phyloP scores from a whole-genome alignment of 495 filamentous ascomycete genomes.

The Cenococcum geophilum region DNA sequence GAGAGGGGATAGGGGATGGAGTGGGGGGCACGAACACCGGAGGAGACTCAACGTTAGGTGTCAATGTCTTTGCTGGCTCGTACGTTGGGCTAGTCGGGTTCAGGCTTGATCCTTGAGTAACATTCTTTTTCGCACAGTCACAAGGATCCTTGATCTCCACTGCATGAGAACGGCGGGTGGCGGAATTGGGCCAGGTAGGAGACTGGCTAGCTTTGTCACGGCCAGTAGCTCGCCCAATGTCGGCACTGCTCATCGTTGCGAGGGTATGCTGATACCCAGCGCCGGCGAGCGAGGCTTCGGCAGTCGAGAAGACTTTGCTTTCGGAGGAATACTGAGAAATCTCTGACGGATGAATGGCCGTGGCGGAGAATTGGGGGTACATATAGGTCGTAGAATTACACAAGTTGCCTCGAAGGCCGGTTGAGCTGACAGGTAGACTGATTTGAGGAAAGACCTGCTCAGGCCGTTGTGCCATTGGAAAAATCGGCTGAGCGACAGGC shows the following conservation, averaged over 20 bases:
- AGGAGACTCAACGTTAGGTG: not conserved
- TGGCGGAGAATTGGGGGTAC: not conserved
- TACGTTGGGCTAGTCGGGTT: constrained; percentile 38
- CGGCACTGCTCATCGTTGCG: not conserved
- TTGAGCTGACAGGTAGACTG: not conserved
- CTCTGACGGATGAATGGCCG: not conserved
- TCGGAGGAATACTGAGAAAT: not conserved
- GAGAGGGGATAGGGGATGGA: constrained; percentile 18
- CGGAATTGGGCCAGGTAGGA: constrained; percentile 12
- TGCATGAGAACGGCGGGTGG: constrained; percentile 32
- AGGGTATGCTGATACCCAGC: not conserved
- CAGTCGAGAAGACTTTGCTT: not conserved
- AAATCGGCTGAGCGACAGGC: not conserved
- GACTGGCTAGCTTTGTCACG: constrained; percentile 1
- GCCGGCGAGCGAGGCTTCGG: not conserved
- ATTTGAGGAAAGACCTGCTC: not conserved
- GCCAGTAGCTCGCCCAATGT: not conserved
- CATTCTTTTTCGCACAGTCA: constrained; percentile 14
- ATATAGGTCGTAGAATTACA: not conserved
- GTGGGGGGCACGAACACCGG: constrained; percentile 16
- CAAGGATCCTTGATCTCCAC: constrained; percentile 33
- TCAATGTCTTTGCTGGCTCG: constrained; percentile 22
- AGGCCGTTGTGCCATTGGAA: too few species aligned
- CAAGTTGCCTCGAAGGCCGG: not conserved
- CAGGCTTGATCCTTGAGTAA: constrained; percentile 20